Evolutionary conservation across 192 early-diverging fungal genomes (phyloP).

Genomic region (Glomus cerebriforme): DNA sequence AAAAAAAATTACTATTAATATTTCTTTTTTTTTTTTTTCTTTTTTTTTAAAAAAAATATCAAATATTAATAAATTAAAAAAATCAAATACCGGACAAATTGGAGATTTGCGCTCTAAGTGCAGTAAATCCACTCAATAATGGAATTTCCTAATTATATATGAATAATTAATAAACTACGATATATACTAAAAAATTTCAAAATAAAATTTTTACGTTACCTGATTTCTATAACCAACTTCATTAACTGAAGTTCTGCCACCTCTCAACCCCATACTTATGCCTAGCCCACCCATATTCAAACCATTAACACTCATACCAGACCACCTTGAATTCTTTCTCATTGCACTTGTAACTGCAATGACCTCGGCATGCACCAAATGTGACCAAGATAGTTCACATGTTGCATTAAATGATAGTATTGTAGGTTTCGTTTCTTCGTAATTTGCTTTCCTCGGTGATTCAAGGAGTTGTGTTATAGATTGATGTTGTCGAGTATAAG

Average conservation of each 20-base stretch:
- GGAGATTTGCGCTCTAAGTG: constrained; percentile 60
- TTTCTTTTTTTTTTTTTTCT: not conserved
- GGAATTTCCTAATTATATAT: constrained; percentile 56
- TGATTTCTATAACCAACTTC: constrained; percentile 52
- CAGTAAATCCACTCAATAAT: constrained; percentile 68
- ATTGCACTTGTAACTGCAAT: constrained; percentile 74
- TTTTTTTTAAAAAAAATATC: too few relatives aligned
- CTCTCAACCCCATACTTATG: constrained; percentile 61
- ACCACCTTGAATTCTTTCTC: constrained; percentile 83
- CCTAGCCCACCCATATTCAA: constrained; percentile 59
- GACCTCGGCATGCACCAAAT: constrained; percentile 76
- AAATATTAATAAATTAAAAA: not conserved
- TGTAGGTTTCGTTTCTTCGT: not conserved
- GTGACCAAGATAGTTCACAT: constrained; percentile 68
- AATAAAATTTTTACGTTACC: constrained; percentile 33
- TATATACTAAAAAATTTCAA: not conserved
- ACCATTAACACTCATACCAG: constrained; percentile 59
- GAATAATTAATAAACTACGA: not conserved
- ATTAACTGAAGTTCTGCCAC: constrained; percentile 45
- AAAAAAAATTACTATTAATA: not conserved
- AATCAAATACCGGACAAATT: constrained; percentile 47
- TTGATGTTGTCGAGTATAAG: not conserved
- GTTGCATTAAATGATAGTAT: constrained; percentile 25
- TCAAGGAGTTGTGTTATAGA: not conserved
- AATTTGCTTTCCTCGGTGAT: not conserved